Evolutionary conservation across 2,329 filamentous ascomycete species (phyloP).

Genomic region (Aureobasidium namibiae): DNA sequence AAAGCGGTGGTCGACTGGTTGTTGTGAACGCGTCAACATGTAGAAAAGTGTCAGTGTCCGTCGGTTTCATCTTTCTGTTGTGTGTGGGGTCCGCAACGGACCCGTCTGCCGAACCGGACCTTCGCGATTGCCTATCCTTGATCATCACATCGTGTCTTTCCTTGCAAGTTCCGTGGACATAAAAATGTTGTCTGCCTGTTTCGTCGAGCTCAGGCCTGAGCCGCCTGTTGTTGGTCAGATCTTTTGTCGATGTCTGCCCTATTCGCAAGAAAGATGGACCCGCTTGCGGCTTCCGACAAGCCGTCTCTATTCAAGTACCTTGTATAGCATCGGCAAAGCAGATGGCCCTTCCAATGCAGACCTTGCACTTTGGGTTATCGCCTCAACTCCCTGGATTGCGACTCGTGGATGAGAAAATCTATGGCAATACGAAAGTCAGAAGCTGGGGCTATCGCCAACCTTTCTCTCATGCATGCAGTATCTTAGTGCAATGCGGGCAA

Average conservation of each 20-base stretch:
- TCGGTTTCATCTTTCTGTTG: neutral
- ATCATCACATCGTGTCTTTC: neutral
- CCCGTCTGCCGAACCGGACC: neutral
- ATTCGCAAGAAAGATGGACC: neutral
- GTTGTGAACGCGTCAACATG: neutral
- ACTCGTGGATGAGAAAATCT: no score
- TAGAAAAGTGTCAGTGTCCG: neutral
- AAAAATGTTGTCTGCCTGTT: neutral
- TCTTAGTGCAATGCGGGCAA: neutral
- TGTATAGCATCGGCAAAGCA: neutral
- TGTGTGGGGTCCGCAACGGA: constrained; percentile 1
- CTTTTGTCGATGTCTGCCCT: neutral
- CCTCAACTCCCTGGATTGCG: neutral
- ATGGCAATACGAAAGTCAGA: no score
- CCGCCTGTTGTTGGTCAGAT: neutral
- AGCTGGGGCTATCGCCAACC: no score
- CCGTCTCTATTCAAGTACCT: neutral
- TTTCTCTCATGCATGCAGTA: neutral
- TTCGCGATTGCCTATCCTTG: neutral
- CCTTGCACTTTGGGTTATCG: neutral
- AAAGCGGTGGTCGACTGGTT: neutral
- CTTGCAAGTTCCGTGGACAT: neutral
- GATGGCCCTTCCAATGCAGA: neutral
- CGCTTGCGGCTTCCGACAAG: neutral
- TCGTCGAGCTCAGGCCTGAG: neutral